Evolutionary conservation across 2,329 filamentous ascomycete genomes (phyloP).

Genomic region (Colletotrichum graminicola): DNA sequence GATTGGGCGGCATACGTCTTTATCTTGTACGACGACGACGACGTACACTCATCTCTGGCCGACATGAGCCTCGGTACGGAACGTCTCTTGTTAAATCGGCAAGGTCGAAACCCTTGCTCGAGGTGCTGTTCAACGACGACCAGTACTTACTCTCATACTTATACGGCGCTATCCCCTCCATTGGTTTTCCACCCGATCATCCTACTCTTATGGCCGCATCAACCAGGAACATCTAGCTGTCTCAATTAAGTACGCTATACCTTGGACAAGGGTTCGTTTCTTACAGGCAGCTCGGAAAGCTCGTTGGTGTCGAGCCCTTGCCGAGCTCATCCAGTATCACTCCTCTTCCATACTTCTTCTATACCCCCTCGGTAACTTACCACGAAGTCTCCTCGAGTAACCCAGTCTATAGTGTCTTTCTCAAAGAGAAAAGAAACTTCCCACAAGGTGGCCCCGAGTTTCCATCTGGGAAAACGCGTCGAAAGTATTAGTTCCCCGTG

Average conservation of each 20-base stretch:
- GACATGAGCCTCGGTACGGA: constrained; percentile 23
- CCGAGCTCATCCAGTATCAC: not conserved
- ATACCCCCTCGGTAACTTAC: not conserved
- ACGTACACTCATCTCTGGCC: constrained; percentile 4
- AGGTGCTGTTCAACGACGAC: constrained; percentile 7
- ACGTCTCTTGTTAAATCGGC: constrained; percentile 34
- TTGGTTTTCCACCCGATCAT: too few species aligned
- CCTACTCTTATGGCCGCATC: too few species aligned
- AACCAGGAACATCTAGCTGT: too few species aligned
- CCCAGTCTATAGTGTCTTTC: too few species aligned
- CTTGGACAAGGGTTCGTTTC: not conserved
- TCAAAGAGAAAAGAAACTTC: too few species aligned
- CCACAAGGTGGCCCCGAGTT: not conserved
- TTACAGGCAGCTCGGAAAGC: too few species aligned
- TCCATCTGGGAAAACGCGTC: not conserved
- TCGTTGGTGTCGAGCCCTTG: not conserved
- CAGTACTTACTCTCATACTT: not conserved
- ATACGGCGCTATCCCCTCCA: too few species aligned
- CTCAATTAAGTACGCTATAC: too few species aligned
- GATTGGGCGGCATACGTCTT: constrained; percentile 23
- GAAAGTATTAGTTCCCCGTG: not conserved
- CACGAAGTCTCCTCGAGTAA: not conserved
- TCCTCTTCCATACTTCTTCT: not conserved
- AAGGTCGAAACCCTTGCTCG: constrained; percentile 27
- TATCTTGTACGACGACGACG: constrained; percentile 19